Evolutionary conservation across 176 grass and related monocot species (phyloP).

Genomic region (Triticum timopheevii): DNA sequence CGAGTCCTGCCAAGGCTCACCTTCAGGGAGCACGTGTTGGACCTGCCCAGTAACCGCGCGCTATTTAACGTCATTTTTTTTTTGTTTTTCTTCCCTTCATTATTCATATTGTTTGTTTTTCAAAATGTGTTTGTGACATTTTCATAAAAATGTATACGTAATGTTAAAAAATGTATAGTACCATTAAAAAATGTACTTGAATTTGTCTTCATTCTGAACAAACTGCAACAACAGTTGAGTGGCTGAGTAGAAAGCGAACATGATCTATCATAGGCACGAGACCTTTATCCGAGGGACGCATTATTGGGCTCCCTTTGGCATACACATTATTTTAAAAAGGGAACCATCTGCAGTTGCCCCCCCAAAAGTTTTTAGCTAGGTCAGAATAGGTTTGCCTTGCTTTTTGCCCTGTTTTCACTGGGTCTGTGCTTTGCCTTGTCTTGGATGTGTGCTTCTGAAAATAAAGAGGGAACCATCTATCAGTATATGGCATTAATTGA

Average conservation of each 20-base stretch:
- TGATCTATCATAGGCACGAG: conserved; percentile 59
- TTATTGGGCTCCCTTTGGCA: conserved; percentile 25
- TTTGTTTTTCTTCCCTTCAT: too few species aligned
- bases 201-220: neutral
- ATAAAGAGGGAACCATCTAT: conserved; percentile 19
- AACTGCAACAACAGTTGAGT: neutral
- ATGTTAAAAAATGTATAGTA: neutral
- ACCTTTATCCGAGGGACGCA: conserved; percentile 40
- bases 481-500: neutral
- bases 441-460: neutral
- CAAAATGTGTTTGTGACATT: too few species aligned
- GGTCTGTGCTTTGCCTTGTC: neutral
- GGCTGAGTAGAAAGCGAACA: conserved; percentile 29
- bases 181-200: too few species aligned
- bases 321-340: neutral
- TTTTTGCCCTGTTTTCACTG: neutral
- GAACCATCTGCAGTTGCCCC: too few species aligned
- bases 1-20: too few species aligned
- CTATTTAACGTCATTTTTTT: too few species aligned
- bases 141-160: too few species aligned
- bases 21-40: too few species aligned
- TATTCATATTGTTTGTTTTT: too few species aligned
- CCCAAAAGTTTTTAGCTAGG: neutral
- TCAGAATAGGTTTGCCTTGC: neutral
- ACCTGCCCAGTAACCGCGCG: too few species aligned